Percentiles rank a stretch among this genome's conserved stretches.
Conservation (phyloP, 2,329 filamentous ascomycete genomes). For the Pestalotiopsis sp. region DNA sequence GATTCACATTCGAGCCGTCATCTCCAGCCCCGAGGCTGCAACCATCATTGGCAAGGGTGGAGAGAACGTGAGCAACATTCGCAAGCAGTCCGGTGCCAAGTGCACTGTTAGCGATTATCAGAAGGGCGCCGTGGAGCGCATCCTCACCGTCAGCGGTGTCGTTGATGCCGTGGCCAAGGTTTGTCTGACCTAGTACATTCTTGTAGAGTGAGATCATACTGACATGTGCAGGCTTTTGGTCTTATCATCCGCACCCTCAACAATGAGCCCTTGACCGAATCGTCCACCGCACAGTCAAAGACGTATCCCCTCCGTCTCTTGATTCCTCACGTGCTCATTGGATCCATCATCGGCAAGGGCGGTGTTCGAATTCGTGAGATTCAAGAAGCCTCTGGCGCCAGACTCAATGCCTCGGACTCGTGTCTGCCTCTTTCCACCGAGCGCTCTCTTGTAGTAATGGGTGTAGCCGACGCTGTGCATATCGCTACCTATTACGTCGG, state of each 20-base stretch:
- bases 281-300: constrained; percentile 93
- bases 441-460: constrained; percentile 95
- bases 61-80: constrained; percentile 97
- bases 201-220: constrained; percentile 14
- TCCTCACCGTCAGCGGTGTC: constrained; percentile 93
- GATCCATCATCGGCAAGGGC: constrained; percentile 97
- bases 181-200: constrained; percentile 31
- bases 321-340: constrained; percentile 95
- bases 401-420: constrained; percentile 93
- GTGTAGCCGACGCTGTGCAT: constrained; percentile 96
- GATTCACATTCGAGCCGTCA: constrained; percentile 96
- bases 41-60: constrained; percentile 98
- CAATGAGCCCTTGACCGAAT: constrained; percentile 86
- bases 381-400: constrained; percentile 94
- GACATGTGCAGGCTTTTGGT: constrained; percentile 75
- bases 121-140: constrained; percentile 94
- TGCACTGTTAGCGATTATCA: constrained; percentile 99
- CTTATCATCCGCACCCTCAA: constrained; percentile 97
- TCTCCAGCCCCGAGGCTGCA: constrained; percentile 94
- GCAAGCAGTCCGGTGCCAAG: constrained; percentile 92
- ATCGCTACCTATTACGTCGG: constrained; percentile 99
- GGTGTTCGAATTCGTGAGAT: constrained; percentile 97
- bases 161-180: constrained; percentile 98
- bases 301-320: constrained; percentile 95
- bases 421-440: constrained; percentile 94